Conservation (phyloP, 2,329 filamentous ascomycete species). For the Colletotrichum melonis region DNA sequence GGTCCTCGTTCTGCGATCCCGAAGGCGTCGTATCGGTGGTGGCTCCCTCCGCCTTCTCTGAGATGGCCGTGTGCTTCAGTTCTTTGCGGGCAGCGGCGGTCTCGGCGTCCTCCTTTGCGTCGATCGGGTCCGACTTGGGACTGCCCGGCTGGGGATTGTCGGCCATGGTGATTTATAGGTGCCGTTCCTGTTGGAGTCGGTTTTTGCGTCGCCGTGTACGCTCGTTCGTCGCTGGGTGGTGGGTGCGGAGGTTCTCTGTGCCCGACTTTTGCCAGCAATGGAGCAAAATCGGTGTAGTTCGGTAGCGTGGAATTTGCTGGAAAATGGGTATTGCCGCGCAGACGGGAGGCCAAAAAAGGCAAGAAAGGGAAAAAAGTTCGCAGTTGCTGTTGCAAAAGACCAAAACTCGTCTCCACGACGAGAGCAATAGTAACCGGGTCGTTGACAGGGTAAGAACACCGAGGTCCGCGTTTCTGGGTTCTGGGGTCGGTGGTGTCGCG, state of each 20-base stretch:
- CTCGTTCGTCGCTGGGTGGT: constrained; percentile 1
- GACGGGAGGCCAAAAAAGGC: not conserved
- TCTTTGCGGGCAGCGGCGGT: constrained; percentile 73
- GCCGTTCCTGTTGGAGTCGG: no score
- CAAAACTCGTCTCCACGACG: not conserved
- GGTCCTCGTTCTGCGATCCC: constrained; percentile 48
- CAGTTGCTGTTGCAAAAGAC: not conserved
- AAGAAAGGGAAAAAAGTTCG: not conserved
- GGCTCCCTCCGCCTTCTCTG: constrained; percentile 53
- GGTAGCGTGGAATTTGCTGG: not conserved
- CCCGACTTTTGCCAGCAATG: constrained; percentile 17
- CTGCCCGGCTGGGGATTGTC: constrained; percentile 56
- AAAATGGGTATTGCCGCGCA: not conserved
- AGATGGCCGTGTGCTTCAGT: constrained; percentile 73
- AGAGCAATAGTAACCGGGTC: not conserved
- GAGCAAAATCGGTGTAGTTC: constrained; percentile 1
- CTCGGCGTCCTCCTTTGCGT: constrained; percentile 68
- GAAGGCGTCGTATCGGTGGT: constrained; percentile 40
- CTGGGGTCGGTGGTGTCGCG: not conserved
- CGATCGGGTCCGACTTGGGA: constrained; percentile 50
- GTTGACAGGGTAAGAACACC: not conserved
- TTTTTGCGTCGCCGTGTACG: not conserved
- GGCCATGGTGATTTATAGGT: constrained; percentile 49
- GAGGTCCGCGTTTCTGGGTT: not conserved
- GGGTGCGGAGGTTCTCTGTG: constrained; percentile 8